Evolutionary conservation across 2,329 filamentous ascomycete species (phyloP), one percentile per base, ranked within the genome.

Genomic region (Apiospora arundinis): DNA sequence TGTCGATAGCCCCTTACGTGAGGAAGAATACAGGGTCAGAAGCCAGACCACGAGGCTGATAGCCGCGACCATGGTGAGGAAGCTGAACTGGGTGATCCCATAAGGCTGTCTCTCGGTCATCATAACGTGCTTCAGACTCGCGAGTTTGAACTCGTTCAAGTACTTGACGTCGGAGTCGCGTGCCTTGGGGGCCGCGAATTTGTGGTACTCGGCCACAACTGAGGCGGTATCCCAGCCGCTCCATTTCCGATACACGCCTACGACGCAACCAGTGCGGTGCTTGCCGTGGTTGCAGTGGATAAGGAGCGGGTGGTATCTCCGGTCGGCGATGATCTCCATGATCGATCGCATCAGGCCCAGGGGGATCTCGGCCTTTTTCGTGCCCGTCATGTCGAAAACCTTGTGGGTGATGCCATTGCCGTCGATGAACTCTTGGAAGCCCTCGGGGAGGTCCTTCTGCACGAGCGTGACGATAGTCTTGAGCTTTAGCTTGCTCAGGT

Each of bases 261-360:
- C 88, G n/a, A 96, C 92, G 78, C 95, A 97, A 28, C 95, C 95
- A 23, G 95, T 97, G 71, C 95, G 92, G 79, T 98, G 95, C 88
- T 92, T 96, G 79, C 95, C 95, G 76, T 97, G 95, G 79, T 97
- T 98, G 87, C 95, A 98, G 81, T 98, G 95, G 66, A 98, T 88
- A 49, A 97, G 86, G 14, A 98, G 82, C 0, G 95, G 95, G 75
- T 96, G 91, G 74, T 97, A 94, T 45, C 86, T 82, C 67, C 87
- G 87, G 77, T 97, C 89, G 69, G 95, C 85, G 52, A 95, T 88
- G 56, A 95, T 83, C 16, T 88, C 85, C 32, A 97, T 86, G 65
- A 95, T 94, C 9, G 89, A 84, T 73, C 88, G 87, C 87, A 97
- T 94, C 37, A 91, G 90, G 63, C 85, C 81, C 9, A 89, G 79